These are phyloP conservation scores for Pseudopyricularia javanii DNA, from an alignment of 2,329 filamentous ascomycete genomes.

Conservation along the genomic window DNA sequence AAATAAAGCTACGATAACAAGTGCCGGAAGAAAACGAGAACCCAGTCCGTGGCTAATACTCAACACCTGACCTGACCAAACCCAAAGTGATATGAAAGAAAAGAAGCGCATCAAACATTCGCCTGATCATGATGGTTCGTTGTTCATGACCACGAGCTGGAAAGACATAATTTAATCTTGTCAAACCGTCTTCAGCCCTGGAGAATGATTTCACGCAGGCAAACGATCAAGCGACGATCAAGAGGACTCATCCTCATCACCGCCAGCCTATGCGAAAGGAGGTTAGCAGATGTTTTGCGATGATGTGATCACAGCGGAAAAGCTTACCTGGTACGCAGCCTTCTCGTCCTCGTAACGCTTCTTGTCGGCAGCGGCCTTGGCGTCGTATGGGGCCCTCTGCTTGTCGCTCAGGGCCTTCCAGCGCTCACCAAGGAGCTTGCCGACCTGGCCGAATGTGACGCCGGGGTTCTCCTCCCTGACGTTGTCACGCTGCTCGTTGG, in stretches of 20 bases:
- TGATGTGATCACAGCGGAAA: constrained; percentile 7
- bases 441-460: constrained; percentile 94
- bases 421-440: constrained; percentile 94
- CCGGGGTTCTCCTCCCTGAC: constrained; percentile 97
- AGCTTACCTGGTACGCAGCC: constrained; percentile 75
- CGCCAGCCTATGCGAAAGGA: constrained; percentile 35
- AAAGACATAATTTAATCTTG: constrained; percentile 4
- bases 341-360: constrained; percentile 99
- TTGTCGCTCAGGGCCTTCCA: constrained; percentile 96
- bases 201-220: constrained; percentile 9
- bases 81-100: constrained; percentile 3
- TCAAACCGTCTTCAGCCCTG: constrained; percentile 9
- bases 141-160: constrained; percentile 1
- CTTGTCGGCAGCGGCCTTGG: constrained; percentile 95
- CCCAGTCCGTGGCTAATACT: constrained; percentile 10
- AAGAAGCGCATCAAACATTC: background rate
- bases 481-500: constrained; percentile 97
- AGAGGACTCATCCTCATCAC: constrained; percentile 40
- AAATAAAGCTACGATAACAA: constrained; percentile 6
- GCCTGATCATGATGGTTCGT: constrained; percentile 1
- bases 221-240: constrained; percentile 16
- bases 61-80: background rate
- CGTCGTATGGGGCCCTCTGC: constrained; percentile 87
- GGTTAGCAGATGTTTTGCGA: constrained; percentile 13
- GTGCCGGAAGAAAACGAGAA: constrained; percentile 11